Evolutionary conservation across 805 yeast species (phyloP), one percentile per base, ranked within the genome.

Genomic region (Clavispora santaluciae): DNA sequence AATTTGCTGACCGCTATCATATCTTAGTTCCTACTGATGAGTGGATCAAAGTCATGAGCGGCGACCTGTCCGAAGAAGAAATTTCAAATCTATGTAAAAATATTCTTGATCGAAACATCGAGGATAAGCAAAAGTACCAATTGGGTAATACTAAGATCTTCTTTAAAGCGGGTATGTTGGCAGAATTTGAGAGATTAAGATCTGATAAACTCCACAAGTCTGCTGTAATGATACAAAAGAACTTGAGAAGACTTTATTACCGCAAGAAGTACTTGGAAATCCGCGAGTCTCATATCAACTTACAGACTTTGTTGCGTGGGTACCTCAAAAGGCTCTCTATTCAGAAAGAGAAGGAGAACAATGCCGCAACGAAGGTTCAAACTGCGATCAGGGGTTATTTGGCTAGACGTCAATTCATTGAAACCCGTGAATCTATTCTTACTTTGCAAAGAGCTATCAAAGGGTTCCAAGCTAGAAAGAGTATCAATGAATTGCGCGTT

Each of bases 81-180:
- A 78, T 83, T 17, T 74, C 76, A 45, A 77, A 66, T n/a, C 70
- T 85, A 39, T 86, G 93, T 57, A 70, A 78, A 55, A 74, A 75
- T 26, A 86, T 91, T 45, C 70, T 91, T 54, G 67, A 72, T 30
- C 69, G 70, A 17, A 78, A 85, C 31, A 81, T 86, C 39, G 75
- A 81, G 20, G 86, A 80, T 58, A 73, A 72, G 26, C 66, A 70
- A 40, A 85, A 86, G 55, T 90, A 84, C 61, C 96, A 90, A 64
- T 73, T 86, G 44, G 99, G 99, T 67, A 80, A 86, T 58, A 85
- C 95, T 31, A 91, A 91, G 67, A 88, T 91, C 43, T 91, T 91
- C 69, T 87, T 91, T 70, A 84, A 95, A 56, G 96, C 97, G 22
- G 99, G 99, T 59, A 86, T 91, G 84, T 72, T 91, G 61, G 98